phyloP scores from a whole-genome alignment of 2,329 filamentous ascomycete genomes.

The Aspergillus awamori region DNA sequence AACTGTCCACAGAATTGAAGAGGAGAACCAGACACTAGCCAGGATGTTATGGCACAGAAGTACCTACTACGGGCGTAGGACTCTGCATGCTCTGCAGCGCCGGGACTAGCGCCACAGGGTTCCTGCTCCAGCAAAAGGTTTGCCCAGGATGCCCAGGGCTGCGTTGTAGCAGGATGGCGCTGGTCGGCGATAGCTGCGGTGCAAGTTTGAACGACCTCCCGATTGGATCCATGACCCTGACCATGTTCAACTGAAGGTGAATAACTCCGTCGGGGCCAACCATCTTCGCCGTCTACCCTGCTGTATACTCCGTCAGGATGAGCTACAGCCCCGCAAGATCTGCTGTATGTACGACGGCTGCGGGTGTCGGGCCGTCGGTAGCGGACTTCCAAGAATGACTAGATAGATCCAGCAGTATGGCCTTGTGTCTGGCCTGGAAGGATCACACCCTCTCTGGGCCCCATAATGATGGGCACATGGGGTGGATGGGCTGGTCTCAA shows the following conservation, averaged over 20 bases:
- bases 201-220: background rate
- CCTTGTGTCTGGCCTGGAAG: background rate
- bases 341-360: constrained; percentile 30
- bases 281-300: constrained; percentile 1
- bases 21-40: too few species aligned
- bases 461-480: background rate
- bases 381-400: constrained; percentile 18
- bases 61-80: background rate
- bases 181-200: background rate
- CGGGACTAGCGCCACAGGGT: background rate
- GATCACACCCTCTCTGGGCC: background rate
- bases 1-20: too few species aligned
- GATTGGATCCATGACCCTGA: background rate
- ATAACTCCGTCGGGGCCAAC: background rate
- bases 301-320: constrained; percentile 1
- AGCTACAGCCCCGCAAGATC: constrained; percentile 26
- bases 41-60: background rate
- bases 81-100: background rate
- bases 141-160: background rate
- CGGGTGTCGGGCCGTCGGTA: constrained; percentile 31
- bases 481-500: background rate
- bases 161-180: background rate
- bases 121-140: background rate
- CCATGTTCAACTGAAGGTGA: background rate
- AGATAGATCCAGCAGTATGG: background rate